Conservation (phyloP, 441 rosid genomes). For the Omphalea diandra region DNA sequence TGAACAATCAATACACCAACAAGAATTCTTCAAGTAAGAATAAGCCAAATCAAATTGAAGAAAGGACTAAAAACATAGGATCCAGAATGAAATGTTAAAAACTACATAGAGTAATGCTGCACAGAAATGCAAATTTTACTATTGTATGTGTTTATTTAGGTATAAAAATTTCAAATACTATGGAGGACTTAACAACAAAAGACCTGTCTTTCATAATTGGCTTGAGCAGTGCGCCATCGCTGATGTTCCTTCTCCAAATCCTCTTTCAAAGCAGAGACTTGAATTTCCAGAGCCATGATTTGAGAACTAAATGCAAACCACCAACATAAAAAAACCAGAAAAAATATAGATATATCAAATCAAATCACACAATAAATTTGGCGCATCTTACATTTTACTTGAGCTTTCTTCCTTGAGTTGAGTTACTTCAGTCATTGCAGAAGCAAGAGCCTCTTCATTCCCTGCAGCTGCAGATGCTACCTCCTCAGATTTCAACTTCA, state of each 20-base stretch:
- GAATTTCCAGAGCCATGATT: conserved; percentile 62
- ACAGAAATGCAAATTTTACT: neutral
- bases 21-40: neutral
- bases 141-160: neutral
- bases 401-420: conserved; percentile 69
- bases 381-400: conserved; percentile 52
- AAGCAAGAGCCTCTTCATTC: conserved; percentile 71
- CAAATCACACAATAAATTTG: conserved; percentile 4
- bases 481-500: conserved; percentile 69
- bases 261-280: conserved; percentile 58
- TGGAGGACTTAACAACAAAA: neutral
- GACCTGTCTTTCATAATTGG: conserved; percentile 98
- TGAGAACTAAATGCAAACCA: conserved; percentile 58
- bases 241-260: conserved; percentile 79
- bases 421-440: conserved; percentile 62
- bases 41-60: neutral
- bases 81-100: neutral
- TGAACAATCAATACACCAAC: too few relatives aligned
- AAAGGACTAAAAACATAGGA: neutral
- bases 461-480: conserved; percentile 62
- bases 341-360: conserved; percentile 3
- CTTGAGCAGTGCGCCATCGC: conserved; percentile 77
- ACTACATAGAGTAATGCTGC: neutral
- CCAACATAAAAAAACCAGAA: conserved; percentile 21
- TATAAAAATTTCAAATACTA: neutral